Conservation (phyloP, 2,329 filamentous ascomycete genomes). For the Berkeleyomyces rouxiae region DNA sequence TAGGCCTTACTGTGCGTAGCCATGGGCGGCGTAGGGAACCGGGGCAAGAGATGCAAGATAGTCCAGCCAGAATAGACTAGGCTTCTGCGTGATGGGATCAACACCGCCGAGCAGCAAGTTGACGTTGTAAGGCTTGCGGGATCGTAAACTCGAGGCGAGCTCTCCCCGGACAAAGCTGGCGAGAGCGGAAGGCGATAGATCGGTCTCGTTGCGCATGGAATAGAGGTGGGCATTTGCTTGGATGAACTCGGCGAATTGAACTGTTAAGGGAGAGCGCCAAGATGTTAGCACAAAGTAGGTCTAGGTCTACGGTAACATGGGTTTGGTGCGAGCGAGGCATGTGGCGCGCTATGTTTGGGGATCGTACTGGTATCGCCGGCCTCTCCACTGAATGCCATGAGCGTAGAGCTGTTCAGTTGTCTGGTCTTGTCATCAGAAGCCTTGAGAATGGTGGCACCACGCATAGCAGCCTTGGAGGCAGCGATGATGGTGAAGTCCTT, state of each 20-base stretch:
- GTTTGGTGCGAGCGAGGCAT: neutral
- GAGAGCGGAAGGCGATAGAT: constrained; percentile 76
- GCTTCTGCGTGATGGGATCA: constrained; percentile 80
- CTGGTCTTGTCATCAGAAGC: constrained; percentile 92
- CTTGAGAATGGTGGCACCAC: constrained; percentile 92
- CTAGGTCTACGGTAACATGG: neutral
- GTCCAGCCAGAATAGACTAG: constrained; percentile 90
- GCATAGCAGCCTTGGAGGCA: constrained; percentile 95
- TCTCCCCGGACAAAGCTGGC: constrained; percentile 89
- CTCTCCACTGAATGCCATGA: constrained; percentile 92
- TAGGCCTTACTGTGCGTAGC: constrained; percentile 72
- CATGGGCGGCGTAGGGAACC: constrained; percentile 89
- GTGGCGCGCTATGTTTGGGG: neutral
- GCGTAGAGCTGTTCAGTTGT: constrained; percentile 76
- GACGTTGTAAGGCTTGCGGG: constrained; percentile 87
- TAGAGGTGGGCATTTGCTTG: constrained; percentile 97
- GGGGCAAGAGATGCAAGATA: constrained; percentile 81
- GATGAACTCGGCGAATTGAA: constrained; percentile 98
- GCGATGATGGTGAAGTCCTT: constrained; percentile 98
- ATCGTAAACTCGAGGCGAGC: constrained; percentile 77
- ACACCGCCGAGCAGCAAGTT: constrained; percentile 91
- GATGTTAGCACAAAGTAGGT: constrained; percentile 7
- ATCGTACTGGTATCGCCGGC: constrained; percentile 76
- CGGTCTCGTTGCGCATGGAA: constrained; percentile 91
- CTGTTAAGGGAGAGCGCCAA: constrained; percentile 28